Conservation (phyloP, 148 eudicot species). For the Vaccinium darrowii region DNA sequence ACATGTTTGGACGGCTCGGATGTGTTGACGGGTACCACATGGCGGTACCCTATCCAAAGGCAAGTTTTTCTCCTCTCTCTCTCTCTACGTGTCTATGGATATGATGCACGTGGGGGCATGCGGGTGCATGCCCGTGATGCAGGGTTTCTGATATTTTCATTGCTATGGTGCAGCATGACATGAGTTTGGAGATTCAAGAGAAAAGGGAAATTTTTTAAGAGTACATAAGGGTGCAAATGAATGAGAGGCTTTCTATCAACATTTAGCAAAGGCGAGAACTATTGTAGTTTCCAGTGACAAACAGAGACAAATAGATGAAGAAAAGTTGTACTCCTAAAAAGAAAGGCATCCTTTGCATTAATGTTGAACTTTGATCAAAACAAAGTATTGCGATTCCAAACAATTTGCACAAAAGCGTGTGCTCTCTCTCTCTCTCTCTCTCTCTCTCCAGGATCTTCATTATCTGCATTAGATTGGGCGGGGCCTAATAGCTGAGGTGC, state of each 20-base stretch:
- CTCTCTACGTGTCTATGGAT: background rate
- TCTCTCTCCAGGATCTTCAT: background rate
- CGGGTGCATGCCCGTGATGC: too few relatives aligned
- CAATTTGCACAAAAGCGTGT: background rate
- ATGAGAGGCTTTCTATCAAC: background rate
- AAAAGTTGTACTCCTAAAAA: background rate
- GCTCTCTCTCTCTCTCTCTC: background rate
- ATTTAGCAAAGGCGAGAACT: background rate
- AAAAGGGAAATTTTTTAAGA: background rate
- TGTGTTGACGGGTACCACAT: too few relatives aligned
- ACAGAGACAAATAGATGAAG: background rate
- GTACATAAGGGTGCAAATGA: background rate
- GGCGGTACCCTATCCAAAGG: too few relatives aligned
- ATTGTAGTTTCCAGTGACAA: background rate
- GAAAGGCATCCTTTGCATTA: background rate
- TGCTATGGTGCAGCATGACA: background rate
- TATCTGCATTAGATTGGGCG: background rate
- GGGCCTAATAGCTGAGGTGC: background rate
- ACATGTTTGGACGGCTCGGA: too few relatives aligned
- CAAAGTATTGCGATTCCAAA: background rate
- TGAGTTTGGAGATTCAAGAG: slow-evolving; percentile 18
- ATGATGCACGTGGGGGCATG: too few relatives aligned
- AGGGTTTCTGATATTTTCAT: background rate
- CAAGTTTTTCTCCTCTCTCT: too few relatives aligned
- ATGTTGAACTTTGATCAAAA: background rate